Base-by-base conservation (phyloP, 768 basidiomycete species). In the Podaxis carcinomalis region DNA sequence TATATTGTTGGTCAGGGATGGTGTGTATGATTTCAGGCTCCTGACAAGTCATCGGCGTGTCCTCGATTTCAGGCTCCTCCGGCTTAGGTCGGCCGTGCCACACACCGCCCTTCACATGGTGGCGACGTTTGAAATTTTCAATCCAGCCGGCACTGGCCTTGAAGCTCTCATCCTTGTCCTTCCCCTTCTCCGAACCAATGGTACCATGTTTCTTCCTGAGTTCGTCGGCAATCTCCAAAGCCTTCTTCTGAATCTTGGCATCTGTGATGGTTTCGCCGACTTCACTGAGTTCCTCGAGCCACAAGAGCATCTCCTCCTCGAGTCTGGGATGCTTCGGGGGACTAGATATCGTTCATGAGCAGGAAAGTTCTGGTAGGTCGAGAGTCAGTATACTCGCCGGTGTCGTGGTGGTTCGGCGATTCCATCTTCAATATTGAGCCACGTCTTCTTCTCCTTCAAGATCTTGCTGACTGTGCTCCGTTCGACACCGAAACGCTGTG, bases 391-490 rank as follows among this genome's bases (percentile, higher is more conserved):
- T 36, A 62, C 70, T 67, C 71, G 88, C 90, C 90, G 81, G 69
- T 89, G 84, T 89, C n/a, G 86, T 80, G 61, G 85, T 78, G 55
- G 80, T 62, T 83, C 76, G 61, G 78, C 80, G 61, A 83, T 82
- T 67, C 85, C 81, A 58, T 81, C 81, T 13, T 81, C 79, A 42
- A 89, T 79, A 65, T 81, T 85, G 69, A 94, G 75, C 93, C 92
- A 95, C 64, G 85, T 84, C n/a, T 80, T 79, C 73, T 90, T 92
- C 68, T 89, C 77, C 73, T 94, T 94, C 65, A 95, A 80, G 64
- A 93, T 94, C 75, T 95, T 95, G 74, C 89, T 91, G 72, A 95
- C 88, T n/a, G 93, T 95, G 75, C 92, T 94, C 56, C 93, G 86
- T 69, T 95, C 93, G 62, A 94, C 89, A 53, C 84, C 83, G 70